Evolutionary conservation across 2,329 filamentous ascomycete genomes (phyloP), one percentile per base, ranked within the genome.

Genomic region (Parascedosporium putredinis): DNA sequence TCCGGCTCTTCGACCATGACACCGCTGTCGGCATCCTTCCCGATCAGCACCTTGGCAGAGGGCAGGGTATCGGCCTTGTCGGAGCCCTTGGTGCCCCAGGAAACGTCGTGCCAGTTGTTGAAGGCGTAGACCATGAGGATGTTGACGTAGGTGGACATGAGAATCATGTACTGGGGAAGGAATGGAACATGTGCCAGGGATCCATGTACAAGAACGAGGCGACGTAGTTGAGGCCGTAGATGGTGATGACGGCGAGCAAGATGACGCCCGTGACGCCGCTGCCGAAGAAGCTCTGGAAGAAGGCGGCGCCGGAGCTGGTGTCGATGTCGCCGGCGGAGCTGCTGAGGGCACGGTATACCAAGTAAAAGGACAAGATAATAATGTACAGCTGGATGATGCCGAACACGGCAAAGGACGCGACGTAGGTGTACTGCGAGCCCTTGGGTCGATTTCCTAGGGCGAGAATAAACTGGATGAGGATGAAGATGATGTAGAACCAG

Each of bases 171-270:
- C 63, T 87, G 81, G 86, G 86, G 80, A 96, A 98, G 2, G 91
- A 96, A 64, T 91, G 93, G 74, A 98, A 95, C 93, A 98, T 97
- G 78, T 98, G 93, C 93, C 93, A 98, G 23, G 93, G 93, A 67
- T 98, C 93, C 61, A 96, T 75, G 72, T 98, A 98, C 69, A 98
- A 73, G 79, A 98, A 96, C 3, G 90, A 97, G 5, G 91, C 90
- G 52, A 97, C 74, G 64, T 90, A 97, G 81, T 97, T 96, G 52
- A 98, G 80, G 68, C 93, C 93, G 64, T 95, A 97, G 50, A 94
- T 98, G 54, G 93, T 86, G 54, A 91, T 81, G 57, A 98, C 74
- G 12, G 93, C 91, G 56, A 98, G 84, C 58, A 98, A 81, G 64
- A 98, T 95, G 64, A 97, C 90, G 72, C 90, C 91, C 40, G 88